phyloP scores from a whole-genome alignment of 306 rosid genomes.

The Cucumis melo region DNA sequence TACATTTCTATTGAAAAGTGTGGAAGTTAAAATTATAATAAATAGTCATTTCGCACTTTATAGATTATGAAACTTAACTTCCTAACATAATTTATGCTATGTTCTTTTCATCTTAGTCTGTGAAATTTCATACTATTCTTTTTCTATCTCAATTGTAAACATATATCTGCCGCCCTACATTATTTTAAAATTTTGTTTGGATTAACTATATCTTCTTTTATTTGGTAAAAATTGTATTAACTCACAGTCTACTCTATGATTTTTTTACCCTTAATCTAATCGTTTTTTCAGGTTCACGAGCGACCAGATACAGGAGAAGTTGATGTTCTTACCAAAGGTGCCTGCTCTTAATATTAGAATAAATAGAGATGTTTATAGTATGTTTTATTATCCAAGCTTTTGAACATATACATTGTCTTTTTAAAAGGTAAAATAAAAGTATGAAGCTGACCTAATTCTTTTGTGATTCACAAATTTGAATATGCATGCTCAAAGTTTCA shows the following conservation, averaged over 20 bases:
- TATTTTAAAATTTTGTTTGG: not conserved
- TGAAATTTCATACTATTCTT: not conserved
- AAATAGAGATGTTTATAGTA: not conserved
- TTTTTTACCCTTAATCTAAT: conserved; percentile 3
- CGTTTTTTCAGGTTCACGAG: conserved; percentile 63
- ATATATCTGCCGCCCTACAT: not conserved
- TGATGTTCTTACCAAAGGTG: conserved; percentile 90
- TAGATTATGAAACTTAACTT: not conserved
- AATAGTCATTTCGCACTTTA: not conserved
- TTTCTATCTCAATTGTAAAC: not conserved
- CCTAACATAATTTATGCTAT: not conserved
- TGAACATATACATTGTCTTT: not conserved
- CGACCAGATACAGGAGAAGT: conserved; percentile 63
- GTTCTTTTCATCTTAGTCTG: not conserved
- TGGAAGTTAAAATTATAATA: not conserved
- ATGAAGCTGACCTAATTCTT: not conserved
- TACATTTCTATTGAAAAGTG: not conserved
- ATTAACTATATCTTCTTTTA: not conserved
- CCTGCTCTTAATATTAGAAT: conserved; percentile 1
- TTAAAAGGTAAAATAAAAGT: not conserved
- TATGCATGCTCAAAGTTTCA: not conserved
- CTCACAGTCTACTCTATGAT: not conserved
- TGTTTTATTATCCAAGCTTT: not conserved
- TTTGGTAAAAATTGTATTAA: not conserved
- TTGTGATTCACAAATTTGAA: not conserved